Percentiles rank a stretch among this genome's conserved stretches.
These are phyloP conservation scores for Cystofilobasidium ferigula DNA, from an alignment of 768 basidiomycete species.

Conservation along the genomic window DNA sequence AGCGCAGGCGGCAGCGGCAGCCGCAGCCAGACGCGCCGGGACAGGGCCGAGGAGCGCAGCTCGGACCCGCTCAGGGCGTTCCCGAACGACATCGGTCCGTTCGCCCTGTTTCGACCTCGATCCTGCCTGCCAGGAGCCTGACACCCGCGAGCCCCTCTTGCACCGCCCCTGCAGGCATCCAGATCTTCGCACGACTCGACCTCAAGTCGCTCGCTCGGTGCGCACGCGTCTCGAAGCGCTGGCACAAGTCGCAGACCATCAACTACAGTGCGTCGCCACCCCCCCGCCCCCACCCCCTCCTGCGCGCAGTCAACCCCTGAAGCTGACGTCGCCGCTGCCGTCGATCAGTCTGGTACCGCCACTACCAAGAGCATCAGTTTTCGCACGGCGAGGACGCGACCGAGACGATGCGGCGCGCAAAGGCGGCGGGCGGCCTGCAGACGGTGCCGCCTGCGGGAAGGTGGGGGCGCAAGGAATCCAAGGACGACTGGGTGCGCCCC, in stretches of 20 bases:
- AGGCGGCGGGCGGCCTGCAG: not conserved
- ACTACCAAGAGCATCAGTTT: conserved; percentile 47
- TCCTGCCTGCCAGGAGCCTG: not conserved
- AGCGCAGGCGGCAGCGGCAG: not conserved
- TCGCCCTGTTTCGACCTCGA: not conserved
- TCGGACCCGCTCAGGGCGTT: conserved; percentile 22
- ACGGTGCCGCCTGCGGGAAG: not conserved
- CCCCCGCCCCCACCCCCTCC: not conserved
- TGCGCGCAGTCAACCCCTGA: not conserved
- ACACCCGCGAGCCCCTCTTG: not conserved
- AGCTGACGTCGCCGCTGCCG: not conserved
- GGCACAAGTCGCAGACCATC: conserved; percentile 76
- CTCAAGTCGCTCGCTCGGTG: conserved; percentile 62
- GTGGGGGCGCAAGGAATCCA: conserved; percentile 23
- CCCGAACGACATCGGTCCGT: conserved; percentile 19
- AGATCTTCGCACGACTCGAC: conserved; percentile 55
- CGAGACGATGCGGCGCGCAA: not conserved
- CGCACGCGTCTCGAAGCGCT: conserved; percentile 70
- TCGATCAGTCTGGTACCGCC: conserved; percentile 98
- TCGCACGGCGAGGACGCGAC: conserved; percentile 11
- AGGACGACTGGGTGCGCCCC: conserved; percentile 23
- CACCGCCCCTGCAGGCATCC: conserved; percentile 12
- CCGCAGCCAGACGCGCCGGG: not conserved
- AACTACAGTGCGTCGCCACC: conserved; percentile 57
- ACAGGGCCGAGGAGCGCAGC: not conserved